Evolutionary conservation across 2,329 filamentous ascomycete species (phyloP), one percentile per base, ranked within the genome.

Genomic region (Aspergillus fijiensis): DNA sequence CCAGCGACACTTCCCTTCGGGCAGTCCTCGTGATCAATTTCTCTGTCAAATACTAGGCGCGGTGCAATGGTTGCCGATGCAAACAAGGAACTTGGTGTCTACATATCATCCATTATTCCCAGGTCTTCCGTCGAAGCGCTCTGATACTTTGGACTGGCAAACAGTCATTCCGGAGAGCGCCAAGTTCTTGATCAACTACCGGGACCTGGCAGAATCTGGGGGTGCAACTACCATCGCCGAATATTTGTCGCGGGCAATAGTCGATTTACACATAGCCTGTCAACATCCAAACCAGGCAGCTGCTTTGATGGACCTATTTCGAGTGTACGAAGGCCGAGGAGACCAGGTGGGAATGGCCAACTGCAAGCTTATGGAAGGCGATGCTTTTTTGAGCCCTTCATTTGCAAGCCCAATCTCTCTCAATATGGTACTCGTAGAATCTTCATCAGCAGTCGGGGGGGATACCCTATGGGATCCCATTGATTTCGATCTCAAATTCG

Each of bases 381-480:
- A 69, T 54, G 55, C 23, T 52, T 29, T 65, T 3, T 50, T 65
- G 10, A 64, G 66, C 16, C 64, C 65, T 14, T 58, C 65, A 10
- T 69, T 69, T 45, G 52, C 66, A 1, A 69, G 63, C 23, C 66
- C 67, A 2, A n/a, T 69, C n/a, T 58, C 61, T 10, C 55, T 69
- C 45, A 69, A 67, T 33, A 25, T 69, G 48, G 42, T 67, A 33
- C 53, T 64, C 9, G 21, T 62, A 21, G 60, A 67, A 47, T n/a
- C 29, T 25, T 42, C 49, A 11, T 53, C 50, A n/a, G 50, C 60
- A 4, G 55, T 45, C 27, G 63, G 57, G 2, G 60, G 59, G 21
- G 51, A 63, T 19, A 11, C 5, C 21, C 29, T 63, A 4, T 67
- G 64, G 65, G 64, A 66, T 33, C 59, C 65, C 0, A 56, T 66